These are phyloP conservation scores for Actinomortierella wolfii DNA, from an alignment of 371 early-diverging fungal species.

Conservation along the genomic window DNA sequence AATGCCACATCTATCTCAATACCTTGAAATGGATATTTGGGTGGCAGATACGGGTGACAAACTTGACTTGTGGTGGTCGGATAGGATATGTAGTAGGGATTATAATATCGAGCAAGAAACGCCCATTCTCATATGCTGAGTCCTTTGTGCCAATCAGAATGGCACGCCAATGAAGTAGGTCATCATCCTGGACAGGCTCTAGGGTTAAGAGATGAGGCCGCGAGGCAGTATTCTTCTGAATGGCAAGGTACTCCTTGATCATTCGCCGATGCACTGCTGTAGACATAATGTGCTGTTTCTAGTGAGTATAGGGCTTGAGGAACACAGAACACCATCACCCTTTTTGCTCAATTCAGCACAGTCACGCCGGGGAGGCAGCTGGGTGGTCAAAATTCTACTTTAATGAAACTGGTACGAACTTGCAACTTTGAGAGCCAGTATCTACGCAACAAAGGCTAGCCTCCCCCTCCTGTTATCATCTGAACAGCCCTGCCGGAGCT, in stretches of 20 bases:
- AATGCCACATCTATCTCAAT: constrained; percentile 17
- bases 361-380: too few relatives aligned
- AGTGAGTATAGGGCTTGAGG: too few relatives aligned
- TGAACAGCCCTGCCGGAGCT: too few relatives aligned
- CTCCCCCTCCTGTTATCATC: too few relatives aligned
- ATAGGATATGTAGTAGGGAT: constrained; percentile 74
- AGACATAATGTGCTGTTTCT: too few relatives aligned
- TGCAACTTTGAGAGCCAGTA: too few relatives aligned
- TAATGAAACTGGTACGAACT: too few relatives aligned
- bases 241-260: constrained; percentile 66
- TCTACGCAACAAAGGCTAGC: too few relatives aligned
- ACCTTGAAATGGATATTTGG: constrained; percentile 82
- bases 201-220: constrained; percentile 65
- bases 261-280: constrained; percentile 62
- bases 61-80: constrained; percentile 71
- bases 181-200: constrained; percentile 72
- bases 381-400: too few relatives aligned
- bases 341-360: too few relatives aligned
- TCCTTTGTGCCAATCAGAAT: constrained; percentile 79
- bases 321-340: too few relatives aligned
- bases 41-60: constrained; percentile 82
- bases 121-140: constrained; percentile 85
- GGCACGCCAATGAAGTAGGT: constrained; percentile 89
- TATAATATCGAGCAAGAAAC: constrained; percentile 60
- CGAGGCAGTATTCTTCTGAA: constrained; percentile 53